A percentile compares a stretch with the other conserved stretches of the same genome.
These are phyloP conservation scores for Ceratobasidium sp. DNA, from an alignment of 1,284 basidiomycete species.

Conservation along the genomic window DNA sequence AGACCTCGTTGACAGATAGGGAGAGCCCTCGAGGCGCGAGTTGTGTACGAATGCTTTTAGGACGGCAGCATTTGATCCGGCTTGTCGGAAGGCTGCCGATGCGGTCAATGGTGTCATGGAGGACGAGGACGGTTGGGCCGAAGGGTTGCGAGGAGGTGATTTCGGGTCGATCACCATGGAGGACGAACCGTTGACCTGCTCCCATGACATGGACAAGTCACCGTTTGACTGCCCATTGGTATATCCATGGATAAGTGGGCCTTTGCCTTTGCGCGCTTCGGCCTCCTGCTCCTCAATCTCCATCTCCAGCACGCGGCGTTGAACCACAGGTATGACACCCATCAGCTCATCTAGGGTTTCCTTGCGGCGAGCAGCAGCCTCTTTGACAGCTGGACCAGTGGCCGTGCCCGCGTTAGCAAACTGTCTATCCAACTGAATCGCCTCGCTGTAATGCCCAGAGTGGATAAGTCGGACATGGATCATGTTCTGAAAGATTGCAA, in stretches of 20 bases:
- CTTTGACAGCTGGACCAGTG: constrained; percentile 44
- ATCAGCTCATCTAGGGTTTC: constrained; percentile 73
- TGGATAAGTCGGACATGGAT: constrained; percentile 80
- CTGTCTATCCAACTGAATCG: constrained; percentile 75
- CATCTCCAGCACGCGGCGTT: constrained; percentile 60
- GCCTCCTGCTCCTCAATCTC: constrained; percentile 53
- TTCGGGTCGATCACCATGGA: constrained; percentile 36
- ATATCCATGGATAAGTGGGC: constrained; percentile 40
- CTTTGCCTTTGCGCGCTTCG: constrained; percentile 43
- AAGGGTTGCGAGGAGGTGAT: constrained; percentile 24
- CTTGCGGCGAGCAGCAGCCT: constrained; percentile 58
- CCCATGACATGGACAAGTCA: constrained; percentile 61
- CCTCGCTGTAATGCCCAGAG: constrained; percentile 71
- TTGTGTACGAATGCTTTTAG: constrained; percentile 40
- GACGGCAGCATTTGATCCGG: constrained; percentile 40
- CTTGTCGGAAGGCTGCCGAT: constrained; percentile 39
- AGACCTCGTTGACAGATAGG: constrained; percentile 26
- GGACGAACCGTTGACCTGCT: constrained; percentile 49
- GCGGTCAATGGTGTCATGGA: constrained; percentile 40
- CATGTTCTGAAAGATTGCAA: constrained; percentile 77
- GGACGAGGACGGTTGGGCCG: constrained; percentile 26
- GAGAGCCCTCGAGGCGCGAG: constrained; percentile 39
- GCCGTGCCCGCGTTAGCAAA: constrained; percentile 51
- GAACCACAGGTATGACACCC: constrained; percentile 63
- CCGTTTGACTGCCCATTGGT: constrained; percentile 36